Percentiles rank a stretch among this genome's conserved stretches.
phyloP scores from a whole-genome alignment of 2,329 filamentous ascomycete species.

The Atkinsonella texensis region DNA sequence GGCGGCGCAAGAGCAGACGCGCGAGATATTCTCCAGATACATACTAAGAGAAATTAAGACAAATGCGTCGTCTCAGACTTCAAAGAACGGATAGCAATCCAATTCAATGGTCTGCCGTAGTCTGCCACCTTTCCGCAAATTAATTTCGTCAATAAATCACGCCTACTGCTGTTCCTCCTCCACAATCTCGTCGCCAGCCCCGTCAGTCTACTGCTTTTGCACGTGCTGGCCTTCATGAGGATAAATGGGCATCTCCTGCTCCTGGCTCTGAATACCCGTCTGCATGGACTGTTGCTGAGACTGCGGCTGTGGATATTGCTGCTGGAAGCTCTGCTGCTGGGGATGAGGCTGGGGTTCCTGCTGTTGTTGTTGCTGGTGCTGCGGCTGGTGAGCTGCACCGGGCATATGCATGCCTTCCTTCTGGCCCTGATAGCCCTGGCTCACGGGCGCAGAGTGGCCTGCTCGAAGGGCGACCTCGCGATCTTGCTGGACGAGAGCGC shows the following conservation, averaged over 20 bases:
- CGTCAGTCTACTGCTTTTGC: not conserved
- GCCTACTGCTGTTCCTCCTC: not conserved
- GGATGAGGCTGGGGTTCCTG: not conserved
- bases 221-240: not conserved
- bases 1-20: too few species aligned
- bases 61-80: not conserved
- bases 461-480: slow-evolving; percentile 33
- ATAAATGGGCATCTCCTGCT: not conserved
- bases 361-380: not conserved
- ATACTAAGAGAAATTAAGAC: not conserved
- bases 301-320: not conserved
- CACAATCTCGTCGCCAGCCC: not conserved
- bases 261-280: not conserved
- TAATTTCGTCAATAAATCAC: too few species aligned
- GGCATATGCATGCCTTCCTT: slow-evolving; percentile 27
- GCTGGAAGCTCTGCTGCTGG: not conserved
- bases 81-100: not conserved
- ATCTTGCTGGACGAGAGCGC: slow-evolving; percentile 44
- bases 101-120: too few species aligned
- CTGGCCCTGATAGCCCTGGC: slow-evolving; percentile 25
- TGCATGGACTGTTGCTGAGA: not conserved
- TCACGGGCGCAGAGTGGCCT: slow-evolving; percentile 15
- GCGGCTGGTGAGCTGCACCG: slow-evolving; percentile 1
- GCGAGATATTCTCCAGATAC: too few species aligned
- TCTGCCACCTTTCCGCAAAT: too few species aligned